Evolutionary conservation across 352 stramenopile species (phyloP).

Genomic region (Phytopythium chamaehyphon): DNA sequence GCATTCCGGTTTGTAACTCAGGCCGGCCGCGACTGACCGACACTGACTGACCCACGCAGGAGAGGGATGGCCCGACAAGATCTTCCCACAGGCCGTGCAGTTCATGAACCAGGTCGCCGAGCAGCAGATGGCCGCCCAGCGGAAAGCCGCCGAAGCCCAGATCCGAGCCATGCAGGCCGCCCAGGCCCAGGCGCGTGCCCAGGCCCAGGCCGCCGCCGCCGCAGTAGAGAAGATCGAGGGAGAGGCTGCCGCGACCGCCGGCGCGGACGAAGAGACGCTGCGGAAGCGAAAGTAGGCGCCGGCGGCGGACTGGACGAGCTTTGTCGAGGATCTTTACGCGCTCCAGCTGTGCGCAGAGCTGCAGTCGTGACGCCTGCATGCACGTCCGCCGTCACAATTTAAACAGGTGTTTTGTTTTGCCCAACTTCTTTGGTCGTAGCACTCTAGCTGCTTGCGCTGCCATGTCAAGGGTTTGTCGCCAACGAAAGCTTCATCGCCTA

Average conservation of each 20-base stretch:
- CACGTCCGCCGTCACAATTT: too few relatives aligned
- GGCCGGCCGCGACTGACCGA: too few relatives aligned
- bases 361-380: too few relatives aligned
- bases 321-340: too few relatives aligned
- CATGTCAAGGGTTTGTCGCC: too few relatives aligned
- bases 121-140: slow-evolving; percentile 79
- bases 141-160: slow-evolving; percentile 66
- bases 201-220: slow-evolving; percentile 30
- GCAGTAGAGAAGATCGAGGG: slow-evolving; percentile 38
- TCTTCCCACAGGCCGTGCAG: slow-evolving; percentile 85
- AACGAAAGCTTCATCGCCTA: too few relatives aligned
- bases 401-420: too few relatives aligned
- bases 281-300: slow-evolving; percentile 59
- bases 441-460: too few relatives aligned
- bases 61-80: slow-evolving; percentile 84
- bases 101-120: slow-evolving; percentile 88
- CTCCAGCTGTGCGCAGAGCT: too few relatives aligned
- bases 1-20: too few relatives aligned
- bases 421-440: too few relatives aligned
- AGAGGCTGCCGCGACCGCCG: slow-evolving; percentile 25
- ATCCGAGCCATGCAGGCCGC: slow-evolving; percentile 59
- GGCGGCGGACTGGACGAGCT: too few relatives aligned
- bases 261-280: slow-evolving; percentile 30
- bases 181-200: slow-evolving; percentile 43
- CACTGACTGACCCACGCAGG: slow-evolving; percentile 18